Evolutionary conservation across 176 grass and related monocot species (phyloP), one percentile per base, ranked within the genome.

Genomic region (Thalia dealbata): DNA sequence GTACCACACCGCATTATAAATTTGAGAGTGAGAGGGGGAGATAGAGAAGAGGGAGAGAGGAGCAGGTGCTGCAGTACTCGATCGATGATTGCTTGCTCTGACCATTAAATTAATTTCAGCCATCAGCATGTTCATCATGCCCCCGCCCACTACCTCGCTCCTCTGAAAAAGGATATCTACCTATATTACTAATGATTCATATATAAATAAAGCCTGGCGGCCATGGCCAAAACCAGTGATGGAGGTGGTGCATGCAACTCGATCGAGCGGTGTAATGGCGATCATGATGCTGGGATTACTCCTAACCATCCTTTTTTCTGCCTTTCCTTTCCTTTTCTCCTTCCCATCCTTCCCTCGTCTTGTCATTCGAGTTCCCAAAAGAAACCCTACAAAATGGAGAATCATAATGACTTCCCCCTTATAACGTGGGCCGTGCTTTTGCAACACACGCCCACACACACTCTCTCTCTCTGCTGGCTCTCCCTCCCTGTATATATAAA

Each of bases 261-360:
- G 51, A 18, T 58, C 54, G 54, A 22, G 16, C 4, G 32, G 32
- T 4, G 16, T 58, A 58, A 58, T 23, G 54, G 54, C 21, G 54
- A 58, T 58, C 19, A 58, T 58, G 54, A n/a, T 58, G 54, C 54
- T 58, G 54, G 54, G 54, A n/a, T 58, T 58, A 58, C 54, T 56
- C 54, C 5, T 23, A 56, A 56, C 54, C 54, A 3, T n/a, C 22
- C 21, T 5, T 58, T 58, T 58, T 9, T 48, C 6, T 5, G n/a
- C 19, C 22, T 48, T 48, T 0, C 21, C 54, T n/a, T n/a, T n/a
- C 22, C 21, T 5, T 58, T 58, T 58, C 11, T 48, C 6, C n/a
- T n/a, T 5, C 22, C 19, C 22, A 7, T 48, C 3, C 21, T 19
- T n/a, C 54, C 54, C 54, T 58, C 54, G 54, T 58, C 54, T 58